Evolutionary conservation across 1,139 yeast genomes (phyloP), one percentile per base, ranked within the genome.

Genomic region (Blastobotrys indianensis): DNA sequence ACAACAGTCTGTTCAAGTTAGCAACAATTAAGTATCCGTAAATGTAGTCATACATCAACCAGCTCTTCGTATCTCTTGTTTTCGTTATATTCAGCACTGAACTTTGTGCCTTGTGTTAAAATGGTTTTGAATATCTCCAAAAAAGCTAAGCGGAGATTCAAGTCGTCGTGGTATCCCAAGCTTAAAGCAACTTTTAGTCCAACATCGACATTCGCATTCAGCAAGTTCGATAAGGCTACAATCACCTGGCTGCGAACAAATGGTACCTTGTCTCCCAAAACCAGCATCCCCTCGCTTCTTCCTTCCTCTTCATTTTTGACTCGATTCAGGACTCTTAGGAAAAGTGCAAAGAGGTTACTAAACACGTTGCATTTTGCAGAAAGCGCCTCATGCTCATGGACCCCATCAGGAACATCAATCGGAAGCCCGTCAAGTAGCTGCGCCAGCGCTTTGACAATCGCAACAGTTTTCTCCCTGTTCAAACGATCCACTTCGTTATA

Each of bases 101-200:
- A 49, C 20, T 52, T 57, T 11, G 61, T 61, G 51, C 74, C 61
- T 64, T 75, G 60, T 58, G 73, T 67, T 58, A 80, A 76, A 62
- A 79, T 84, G 47, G 81, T 79, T 1, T 85, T 78, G 57, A 87
- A 85, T 2, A 86, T 92, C 53, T 82, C 82, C 59, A 86, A 70
- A 58, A 86, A 85, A 1, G 92, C 80, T 4, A 83, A 69, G 49
- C 94, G 68, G 30, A 85, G 78, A 46, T 79, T 75, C 16, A 68
- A 65, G 58, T 84, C 84, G 34, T 75, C 76, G 55, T 86, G 87
- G 56, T 80, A 84, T 0, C 95, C 94, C 59, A 86, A 71, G 0
- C 94, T 88, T 12, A 87, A 65, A 1, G 90, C 88, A 62, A 79
- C 79, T 46, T 79, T 80, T 60, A 86, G 71, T 8, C 95, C 95